phyloP scores from a whole-genome alignment of 768 basidiomycete species.

The Gloeostereum incarnatum region DNA sequence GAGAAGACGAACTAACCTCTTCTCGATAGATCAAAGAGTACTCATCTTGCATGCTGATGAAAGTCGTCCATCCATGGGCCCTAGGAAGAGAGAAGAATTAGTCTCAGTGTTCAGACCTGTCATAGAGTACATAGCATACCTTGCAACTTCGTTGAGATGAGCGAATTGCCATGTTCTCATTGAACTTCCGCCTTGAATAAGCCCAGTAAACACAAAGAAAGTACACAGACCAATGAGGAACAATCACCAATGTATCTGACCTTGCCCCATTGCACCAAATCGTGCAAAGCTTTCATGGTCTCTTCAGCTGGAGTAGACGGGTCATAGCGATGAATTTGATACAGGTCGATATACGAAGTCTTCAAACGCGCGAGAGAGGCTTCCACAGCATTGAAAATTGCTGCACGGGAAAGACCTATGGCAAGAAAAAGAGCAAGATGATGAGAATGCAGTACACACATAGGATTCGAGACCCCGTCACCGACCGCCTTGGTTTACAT shows the following conservation, averaged over 20 bases:
- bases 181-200: too few species aligned
- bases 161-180: slow-evolving; percentile 30
- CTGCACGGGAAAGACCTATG: slow-evolving; percentile 22
- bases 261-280: slow-evolving; percentile 25
- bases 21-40: slow-evolving; percentile 38
- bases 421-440: too few species aligned
- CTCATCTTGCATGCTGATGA: slow-evolving; percentile 39
- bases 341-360: slow-evolving; percentile 13
- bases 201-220: too few species aligned
- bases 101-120: too few species aligned
- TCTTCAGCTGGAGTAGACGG: slow-evolving; percentile 16
- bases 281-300: slow-evolving; percentile 30
- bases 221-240: too few species aligned
- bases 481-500: slow-evolving; percentile 23
- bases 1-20: slow-evolving; percentile 20
- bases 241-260: slow-evolving; percentile 22
- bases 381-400: slow-evolving; percentile 27
- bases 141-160: slow-evolving; percentile 25
- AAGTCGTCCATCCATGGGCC: slow-evolving; percentile 30
- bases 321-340: slow-evolving; percentile 28
- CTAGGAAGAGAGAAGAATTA: too few species aligned
- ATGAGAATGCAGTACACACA: too few species aligned
- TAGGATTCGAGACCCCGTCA: too few species aligned
- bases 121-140: too few species aligned
- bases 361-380: slow-evolving; percentile 10